These are phyloP conservation scores for Lactarius indigo DNA, from an alignment of 768 basidiomycete genomes.

Conservation along the genomic window DNA sequence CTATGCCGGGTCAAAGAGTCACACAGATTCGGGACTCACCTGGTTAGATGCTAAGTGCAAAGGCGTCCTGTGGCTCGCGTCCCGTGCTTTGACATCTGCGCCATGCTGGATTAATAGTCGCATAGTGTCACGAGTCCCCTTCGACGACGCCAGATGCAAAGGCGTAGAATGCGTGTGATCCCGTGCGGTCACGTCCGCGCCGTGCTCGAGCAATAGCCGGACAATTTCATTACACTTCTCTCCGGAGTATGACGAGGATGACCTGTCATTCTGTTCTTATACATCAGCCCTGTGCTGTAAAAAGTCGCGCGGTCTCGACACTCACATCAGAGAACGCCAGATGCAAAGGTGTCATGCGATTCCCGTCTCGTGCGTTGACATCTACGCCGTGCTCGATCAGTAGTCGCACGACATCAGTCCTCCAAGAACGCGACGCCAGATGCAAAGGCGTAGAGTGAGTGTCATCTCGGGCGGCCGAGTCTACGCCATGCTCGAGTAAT, in stretches of 20 bases:
- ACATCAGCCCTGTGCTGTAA: too few relatives aligned
- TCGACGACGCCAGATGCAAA: neutral
- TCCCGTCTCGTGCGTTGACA: neutral
- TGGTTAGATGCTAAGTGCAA: neutral
- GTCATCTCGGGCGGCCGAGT: too few relatives aligned
- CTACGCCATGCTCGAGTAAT: too few relatives aligned
- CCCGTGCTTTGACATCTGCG: neutral
- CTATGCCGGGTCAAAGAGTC: neutral
- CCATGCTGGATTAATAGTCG: neutral
- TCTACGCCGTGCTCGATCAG: neutral
- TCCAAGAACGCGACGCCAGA: too few relatives aligned
- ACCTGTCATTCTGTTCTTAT: too few relatives aligned
- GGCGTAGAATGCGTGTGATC: neutral
- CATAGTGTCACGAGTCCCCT: too few relatives aligned
- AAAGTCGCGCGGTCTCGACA: too few relatives aligned
- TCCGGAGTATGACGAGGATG: too few relatives aligned
- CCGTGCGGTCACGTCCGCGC: neutral
- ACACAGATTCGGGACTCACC: neutral
- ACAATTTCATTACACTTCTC: too few relatives aligned
- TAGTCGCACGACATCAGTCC: too few relatives aligned
- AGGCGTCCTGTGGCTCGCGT: neutral
- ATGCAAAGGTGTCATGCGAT: neutral
- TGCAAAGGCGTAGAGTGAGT: too few relatives aligned
- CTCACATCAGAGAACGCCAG: accelerated
- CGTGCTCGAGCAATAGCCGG: too few relatives aligned